Conservation (phyloP, 371 early-diverging fungal genomes). For the Batkoa obscura region DNA sequence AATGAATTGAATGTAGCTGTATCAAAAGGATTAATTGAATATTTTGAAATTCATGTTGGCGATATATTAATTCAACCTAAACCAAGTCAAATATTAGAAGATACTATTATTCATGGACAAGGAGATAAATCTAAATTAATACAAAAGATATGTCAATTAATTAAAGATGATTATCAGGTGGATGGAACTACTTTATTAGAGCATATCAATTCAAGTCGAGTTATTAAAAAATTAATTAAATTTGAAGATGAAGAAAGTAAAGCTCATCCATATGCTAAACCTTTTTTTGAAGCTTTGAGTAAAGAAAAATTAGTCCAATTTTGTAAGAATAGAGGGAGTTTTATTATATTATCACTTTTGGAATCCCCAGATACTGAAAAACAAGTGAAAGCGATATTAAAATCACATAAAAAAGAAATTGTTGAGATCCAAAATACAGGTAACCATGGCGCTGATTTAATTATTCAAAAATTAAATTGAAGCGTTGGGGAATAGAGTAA, state of each 20-base stretch:
- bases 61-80: conserved; percentile 34
- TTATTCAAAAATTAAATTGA: too few relatives aligned
- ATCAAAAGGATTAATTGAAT: conserved; percentile 33
- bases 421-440: too few relatives aligned
- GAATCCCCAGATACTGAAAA: conserved; percentile 9
- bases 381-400: too few relatives aligned
- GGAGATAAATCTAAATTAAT: conserved; percentile 10
- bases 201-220: conserved; percentile 30
- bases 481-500: too few relatives aligned
- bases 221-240: conserved; percentile 33
- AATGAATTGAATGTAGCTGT: conserved; percentile 35
- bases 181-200: conserved; percentile 11
- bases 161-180: too few relatives aligned
- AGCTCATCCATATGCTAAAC: conserved; percentile 22
- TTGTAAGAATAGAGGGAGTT: conserved; percentile 16
- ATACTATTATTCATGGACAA: conserved; percentile 45
- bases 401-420: too few relatives aligned
- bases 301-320: conserved; percentile 12
- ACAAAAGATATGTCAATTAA: neutral
- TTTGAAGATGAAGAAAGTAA: conserved; percentile 22
- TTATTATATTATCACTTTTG: conserved; percentile 33
- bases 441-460: too few relatives aligned
- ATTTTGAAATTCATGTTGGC: conserved; percentile 28
- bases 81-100: conserved; percentile 45
- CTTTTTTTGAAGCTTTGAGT: conserved; percentile 10